Evolutionary conservation across 73 alveolate genomes (phyloP), one percentile per base, ranked within the genome.

Genomic region (Tetrahymena borealis): DNA sequence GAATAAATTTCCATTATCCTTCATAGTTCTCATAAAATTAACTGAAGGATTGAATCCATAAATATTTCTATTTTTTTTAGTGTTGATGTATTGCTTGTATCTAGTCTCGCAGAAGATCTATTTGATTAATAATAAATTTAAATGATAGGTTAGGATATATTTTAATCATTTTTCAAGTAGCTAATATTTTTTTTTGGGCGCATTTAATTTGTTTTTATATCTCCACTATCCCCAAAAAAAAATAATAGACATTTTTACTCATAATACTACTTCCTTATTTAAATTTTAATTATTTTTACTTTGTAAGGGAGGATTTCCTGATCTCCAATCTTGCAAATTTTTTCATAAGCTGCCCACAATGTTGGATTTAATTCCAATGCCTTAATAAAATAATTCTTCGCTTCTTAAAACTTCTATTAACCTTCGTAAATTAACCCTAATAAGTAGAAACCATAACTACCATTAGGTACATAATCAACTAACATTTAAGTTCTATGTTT

Each of bases 301-400:
- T 60, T 60, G 35, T 60, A 60, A 60, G 85, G 85, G 1, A 60
- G 85, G 10, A 60, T 60, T 60, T 60, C 95, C 18, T 85, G 32
- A 79, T 93, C 95, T 0, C 95, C 95, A 20, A 96, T 93, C 92
- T 94, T 94, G 92, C 99, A 98, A 33, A 98, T 92, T 92, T 97
- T 96, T 93, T 98, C 99, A 95, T 92, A 98, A 9, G 99, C 98
- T 92, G 97, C 94, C 99, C 99, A 98, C 93, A 97, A 95, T 35
- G 99, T 97, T 32, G 99, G 99, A 92, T 98, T 99, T 78, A 91
- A 94, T 85, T 94, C 98, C 35, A 98, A 93, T 18, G 99, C 98
- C 90, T 93, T 96, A 38, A 78, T 93, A 91, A 96, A 98, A 31
- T 96, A 96, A 33, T 91, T 96, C 41, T 93, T 94, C 36, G 99